Conservation (phyloP, 352 stramenopile species). For the Phytophthora pluvialis region DNA sequence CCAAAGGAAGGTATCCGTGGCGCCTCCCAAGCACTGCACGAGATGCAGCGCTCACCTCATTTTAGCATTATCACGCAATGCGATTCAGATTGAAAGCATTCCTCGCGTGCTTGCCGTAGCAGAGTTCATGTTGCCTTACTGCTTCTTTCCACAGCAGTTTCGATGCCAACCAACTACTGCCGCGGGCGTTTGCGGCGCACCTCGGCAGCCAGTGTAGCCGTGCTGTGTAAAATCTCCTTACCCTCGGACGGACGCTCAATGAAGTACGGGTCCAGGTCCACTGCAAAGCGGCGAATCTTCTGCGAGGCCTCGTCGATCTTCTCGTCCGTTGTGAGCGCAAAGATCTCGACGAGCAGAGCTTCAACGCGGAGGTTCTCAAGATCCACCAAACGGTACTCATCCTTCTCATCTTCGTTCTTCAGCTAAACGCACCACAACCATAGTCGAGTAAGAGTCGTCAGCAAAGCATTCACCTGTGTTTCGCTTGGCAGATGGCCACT, state of each 20-base stretch:
- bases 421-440: constrained; percentile 41
- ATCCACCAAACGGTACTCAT: constrained; percentile 85
- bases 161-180: constrained; percentile 25
- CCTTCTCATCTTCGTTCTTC: constrained; percentile 82
- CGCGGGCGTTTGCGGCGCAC: constrained; percentile 79
- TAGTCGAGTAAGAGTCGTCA: neutral
- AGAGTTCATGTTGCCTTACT: neutral
- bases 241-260: constrained; percentile 84
- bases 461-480: neutral
- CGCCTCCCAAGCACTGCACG: neutral
- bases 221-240: constrained; percentile 87
- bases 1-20: constrained; percentile 1
- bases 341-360: constrained; percentile 87
- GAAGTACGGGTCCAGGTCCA: constrained; percentile 86
- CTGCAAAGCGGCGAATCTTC: constrained; percentile 82
- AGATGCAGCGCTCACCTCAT: constrained; percentile 11
- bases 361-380: constrained; percentile 86
- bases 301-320: constrained; percentile 87
- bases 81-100: constrained; percentile 20
- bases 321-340: constrained; percentile 82
- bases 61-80: constrained; percentile 14
- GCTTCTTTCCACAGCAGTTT: neutral
- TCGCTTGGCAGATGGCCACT: constrained; percentile 2
- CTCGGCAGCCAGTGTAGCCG: constrained; percentile 78
- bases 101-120: neutral